Percentiles rank a stretch among this genome's conserved stretches.
Conservation (phyloP, 2,329 filamentous ascomycete genomes). For the Nothophoma quercina region DNA sequence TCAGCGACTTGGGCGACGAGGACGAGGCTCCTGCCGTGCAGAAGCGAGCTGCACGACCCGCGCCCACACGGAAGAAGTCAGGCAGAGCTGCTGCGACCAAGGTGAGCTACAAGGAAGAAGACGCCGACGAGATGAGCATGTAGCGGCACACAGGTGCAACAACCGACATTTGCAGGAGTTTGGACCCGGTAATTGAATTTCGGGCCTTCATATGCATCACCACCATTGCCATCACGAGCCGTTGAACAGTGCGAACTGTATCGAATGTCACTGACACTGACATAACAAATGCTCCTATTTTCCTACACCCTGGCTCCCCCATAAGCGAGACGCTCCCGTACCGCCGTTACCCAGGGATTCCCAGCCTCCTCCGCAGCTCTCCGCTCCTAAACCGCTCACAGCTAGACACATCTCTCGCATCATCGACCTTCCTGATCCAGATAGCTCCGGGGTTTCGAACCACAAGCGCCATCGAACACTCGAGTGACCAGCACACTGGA, state of each 20-base stretch:
- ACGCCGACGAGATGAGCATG: conserved; percentile 37
- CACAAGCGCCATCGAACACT: conserved; percentile 1
- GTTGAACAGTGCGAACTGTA: conserved; percentile 1
- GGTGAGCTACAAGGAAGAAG: conserved; percentile 49
- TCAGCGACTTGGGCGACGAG: conserved; percentile 51
- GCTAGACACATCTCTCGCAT: conserved; percentile 6
- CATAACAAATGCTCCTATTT: conserved; percentile 18
- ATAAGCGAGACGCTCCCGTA: conserved; percentile 16
- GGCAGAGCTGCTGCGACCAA: conserved; percentile 33
- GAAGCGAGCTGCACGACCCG: conserved; percentile 34
- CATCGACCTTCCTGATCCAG: conserved; percentile 16
- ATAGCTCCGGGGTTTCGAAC: conserved; percentile 12
- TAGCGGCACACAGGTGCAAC: conserved; percentile 10
- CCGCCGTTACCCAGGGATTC: conserved; percentile 18
- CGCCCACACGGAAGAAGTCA: conserved; percentile 37
- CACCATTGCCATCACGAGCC: not conserved
- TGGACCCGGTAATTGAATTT: conserved; percentile 10
- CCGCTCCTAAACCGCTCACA: conserved; percentile 9
- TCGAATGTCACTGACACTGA: conserved; percentile 11
- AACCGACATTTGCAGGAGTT: conserved; percentile 1
- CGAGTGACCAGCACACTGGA: not conserved
- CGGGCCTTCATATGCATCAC: conserved; percentile 8
- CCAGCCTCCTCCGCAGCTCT: conserved; percentile 17
- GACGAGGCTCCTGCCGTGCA: conserved; percentile 30
- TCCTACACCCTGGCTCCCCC: conserved; percentile 12